Percentiles rank a stretch among this genome's conserved stretches.
Evolutionary conservation across 495 filamentous ascomycete genomes (phyloP).

Genomic region (Talaromyces ruber): DNA sequence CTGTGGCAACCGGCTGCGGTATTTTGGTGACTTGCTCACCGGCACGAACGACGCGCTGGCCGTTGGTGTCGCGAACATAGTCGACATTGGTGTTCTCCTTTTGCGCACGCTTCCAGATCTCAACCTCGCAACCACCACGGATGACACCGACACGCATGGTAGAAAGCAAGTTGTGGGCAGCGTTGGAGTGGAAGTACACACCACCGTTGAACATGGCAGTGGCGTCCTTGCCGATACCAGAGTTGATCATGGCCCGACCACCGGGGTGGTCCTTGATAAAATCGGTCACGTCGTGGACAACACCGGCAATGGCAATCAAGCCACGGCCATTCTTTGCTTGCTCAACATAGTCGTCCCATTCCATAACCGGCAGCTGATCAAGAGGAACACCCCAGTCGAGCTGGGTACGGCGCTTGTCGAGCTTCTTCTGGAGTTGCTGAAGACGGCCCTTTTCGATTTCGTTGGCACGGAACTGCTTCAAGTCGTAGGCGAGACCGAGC

Average conservation of each 20-base stretch:
- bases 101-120: slow-evolving; percentile 97
- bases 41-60: slow-evolving; percentile 79
- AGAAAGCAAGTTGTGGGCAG: slow-evolving; percentile 91
- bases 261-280: slow-evolving; percentile 98
- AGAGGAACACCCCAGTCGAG: slow-evolving; percentile 96
- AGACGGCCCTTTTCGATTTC: slow-evolving; percentile 98
- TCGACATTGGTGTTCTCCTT: slow-evolving; percentile 80
- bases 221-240: slow-evolving; percentile 92
- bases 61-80: slow-evolving; percentile 70
- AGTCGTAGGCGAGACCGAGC: slow-evolving; percentile 84
- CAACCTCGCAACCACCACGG: slow-evolving; percentile 91
- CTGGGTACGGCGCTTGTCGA: slow-evolving; percentile 86
- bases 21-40: slow-evolving; percentile 88
- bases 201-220: slow-evolving; percentile 99
- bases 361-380: slow-evolving; percentile 88
- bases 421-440: slow-evolving; percentile 97
- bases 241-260: slow-evolving; percentile 90
- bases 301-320: slow-evolving; percentile 82
- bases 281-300: slow-evolving; percentile 88
- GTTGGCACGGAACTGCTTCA: slow-evolving; percentile 96
- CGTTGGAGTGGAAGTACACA: slow-evolving; percentile 96
- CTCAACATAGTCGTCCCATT: slow-evolving; percentile 91
- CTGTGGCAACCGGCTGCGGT: slow-evolving; percentile 36
- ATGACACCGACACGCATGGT: slow-evolving; percentile 97
- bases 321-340: slow-evolving; percentile 83